Evolutionary conservation across 306 rosid species (phyloP).

Genomic region (Dryas drummondii): DNA sequence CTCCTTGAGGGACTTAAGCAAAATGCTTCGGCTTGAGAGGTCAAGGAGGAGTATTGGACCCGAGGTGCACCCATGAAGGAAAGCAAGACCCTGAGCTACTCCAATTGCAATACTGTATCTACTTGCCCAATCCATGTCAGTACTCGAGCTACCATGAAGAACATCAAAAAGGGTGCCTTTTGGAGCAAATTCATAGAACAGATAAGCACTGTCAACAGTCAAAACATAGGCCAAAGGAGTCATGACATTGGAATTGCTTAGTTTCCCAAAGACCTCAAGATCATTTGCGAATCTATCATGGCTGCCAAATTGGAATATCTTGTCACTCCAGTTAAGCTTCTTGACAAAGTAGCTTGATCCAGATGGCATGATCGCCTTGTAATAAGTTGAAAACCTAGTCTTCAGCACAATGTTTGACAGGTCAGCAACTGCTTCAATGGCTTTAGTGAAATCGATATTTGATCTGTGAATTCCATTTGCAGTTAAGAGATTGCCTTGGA

Average conservation of each 20-base stretch:
- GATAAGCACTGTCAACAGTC: conserved; percentile 60
- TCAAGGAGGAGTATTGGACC: conserved; percentile 85
- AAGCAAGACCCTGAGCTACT: conserved; percentile 85
- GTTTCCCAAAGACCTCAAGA: conserved; percentile 61
- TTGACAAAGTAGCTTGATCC: conserved; percentile 73
- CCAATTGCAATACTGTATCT: conserved; percentile 89
- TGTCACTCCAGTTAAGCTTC: conserved; percentile 84
- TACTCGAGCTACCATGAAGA: conserved; percentile 58
- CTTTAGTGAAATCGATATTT: conserved; percentile 66
- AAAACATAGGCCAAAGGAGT: conserved; percentile 75
- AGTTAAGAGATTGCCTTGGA: conserved; percentile 55
- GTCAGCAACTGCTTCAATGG: conserved; percentile 64
- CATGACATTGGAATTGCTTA: conserved; percentile 92
- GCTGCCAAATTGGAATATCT: conserved; percentile 59
- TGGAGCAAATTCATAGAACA: conserved; percentile 65
- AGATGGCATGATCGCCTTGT: conserved; percentile 67
- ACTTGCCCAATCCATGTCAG: conserved; percentile 77
- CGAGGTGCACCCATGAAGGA: conserved; percentile 71
- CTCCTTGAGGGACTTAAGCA: conserved; percentile 88
- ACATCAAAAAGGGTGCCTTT: conserved; percentile 70
- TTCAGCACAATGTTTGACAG: conserved; percentile 58
- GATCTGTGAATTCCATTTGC: conserved; percentile 67
- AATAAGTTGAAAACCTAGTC: conserved; percentile 83
- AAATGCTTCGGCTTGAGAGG: conserved; percentile 70
- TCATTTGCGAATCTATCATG: conserved; percentile 53